Base-by-base conservation (phyloP, 2,329 filamentous ascomycete species). In the Nothomitra cinnamomea region DNA sequence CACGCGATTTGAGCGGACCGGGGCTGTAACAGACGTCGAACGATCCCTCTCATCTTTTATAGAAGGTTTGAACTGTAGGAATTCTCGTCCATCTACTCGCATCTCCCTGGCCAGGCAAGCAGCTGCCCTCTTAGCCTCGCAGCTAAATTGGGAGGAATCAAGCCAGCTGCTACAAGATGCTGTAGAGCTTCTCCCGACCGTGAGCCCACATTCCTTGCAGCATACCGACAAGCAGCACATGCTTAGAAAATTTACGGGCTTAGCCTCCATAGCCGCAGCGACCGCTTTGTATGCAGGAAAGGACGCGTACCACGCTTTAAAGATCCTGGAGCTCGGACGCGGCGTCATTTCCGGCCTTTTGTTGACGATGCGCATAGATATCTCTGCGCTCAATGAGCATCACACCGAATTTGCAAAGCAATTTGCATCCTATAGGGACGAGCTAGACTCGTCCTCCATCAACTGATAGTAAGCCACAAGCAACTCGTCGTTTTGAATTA, bases 341-440 rank as follows among this genome's bases (percentile, higher is more conserved):
- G 53, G 57, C 8, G 41, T 61, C 15, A 59, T 61, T 22, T 48
- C 55, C n/a, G 45, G 54, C 19, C 35, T 54, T 3, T 48, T 55
- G 1, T 24, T 58, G n/a, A 56, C 57, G 12, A 56, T 52, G n/a
- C 58, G 54, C 13, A 54, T 40, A 13, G 55, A 58, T 24, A 43
- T 59, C n/a, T 53, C 53, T 15, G 57, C 57, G 10, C 54, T 57
- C 57, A 36, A 7, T 60, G 62, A 19, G 64, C 60, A 3, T 57
- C 59, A 54, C 62, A 2, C 56, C 58, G n/a, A 57, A 56, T 21
- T 57, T 53, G 38, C 59, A 60, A 51, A 17, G 19, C 10, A 22
- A 22, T 45, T 45, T 45, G 12, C 15, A 22, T 22, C 42, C 12
- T 12, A 19, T 45, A 8, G 42, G 19, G 19, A 45, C 21, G 42